A percentile compares a stretch with the other conserved stretches of the same genome.
Conservation (phyloP, 768 basidiomycete species). For the Lentinula lateritia region DNA sequence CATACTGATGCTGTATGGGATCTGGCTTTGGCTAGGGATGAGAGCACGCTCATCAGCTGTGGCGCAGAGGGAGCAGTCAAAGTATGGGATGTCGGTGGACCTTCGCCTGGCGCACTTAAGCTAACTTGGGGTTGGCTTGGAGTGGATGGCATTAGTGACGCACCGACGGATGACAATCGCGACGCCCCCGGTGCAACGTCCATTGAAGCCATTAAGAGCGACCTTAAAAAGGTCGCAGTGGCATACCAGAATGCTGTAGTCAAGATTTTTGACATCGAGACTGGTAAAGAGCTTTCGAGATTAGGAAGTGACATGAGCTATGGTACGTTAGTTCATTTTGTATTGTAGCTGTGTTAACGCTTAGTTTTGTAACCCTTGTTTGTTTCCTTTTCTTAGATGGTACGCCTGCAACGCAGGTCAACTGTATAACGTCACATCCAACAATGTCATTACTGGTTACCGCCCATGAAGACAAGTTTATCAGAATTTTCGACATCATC, state of each 20-base stretch:
- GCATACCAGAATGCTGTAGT: conserved; percentile 86
- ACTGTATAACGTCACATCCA: conserved; percentile 84
- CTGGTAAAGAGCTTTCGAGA: conserved; percentile 68
- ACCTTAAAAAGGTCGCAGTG: conserved; percentile 83
- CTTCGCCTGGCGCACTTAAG: conserved; percentile 58
- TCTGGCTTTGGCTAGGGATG: conserved; percentile 77
- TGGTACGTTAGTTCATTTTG: conserved; percentile 30
- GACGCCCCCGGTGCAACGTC: conserved; percentile 72
- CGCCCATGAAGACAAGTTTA: conserved; percentile 91
- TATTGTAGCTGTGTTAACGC: background rate
- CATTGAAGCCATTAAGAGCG: conserved; percentile 76
- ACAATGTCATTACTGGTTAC: conserved; percentile 84
- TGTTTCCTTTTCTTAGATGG: conserved; percentile 44
- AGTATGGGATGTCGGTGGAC: conserved; percentile 83
- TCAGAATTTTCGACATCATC: conserved; percentile 81
- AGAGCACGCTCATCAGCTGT: conserved; percentile 81
- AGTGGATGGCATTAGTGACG: conserved; percentile 37
- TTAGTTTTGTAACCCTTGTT: background rate
- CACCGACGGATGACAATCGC: conserved; percentile 42
- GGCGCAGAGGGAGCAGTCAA: conserved; percentile 91
- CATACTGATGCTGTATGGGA: conserved; percentile 98
- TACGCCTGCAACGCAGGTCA: conserved; percentile 73
- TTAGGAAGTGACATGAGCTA: conserved; percentile 56
- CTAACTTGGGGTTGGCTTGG: conserved; percentile 81
- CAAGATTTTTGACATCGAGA: conserved; percentile 89